Evolutionary conservation across 805 yeast genomes (phyloP), one percentile per base, ranked within the genome.

Genomic region (Barnettozyma sp.): DNA sequence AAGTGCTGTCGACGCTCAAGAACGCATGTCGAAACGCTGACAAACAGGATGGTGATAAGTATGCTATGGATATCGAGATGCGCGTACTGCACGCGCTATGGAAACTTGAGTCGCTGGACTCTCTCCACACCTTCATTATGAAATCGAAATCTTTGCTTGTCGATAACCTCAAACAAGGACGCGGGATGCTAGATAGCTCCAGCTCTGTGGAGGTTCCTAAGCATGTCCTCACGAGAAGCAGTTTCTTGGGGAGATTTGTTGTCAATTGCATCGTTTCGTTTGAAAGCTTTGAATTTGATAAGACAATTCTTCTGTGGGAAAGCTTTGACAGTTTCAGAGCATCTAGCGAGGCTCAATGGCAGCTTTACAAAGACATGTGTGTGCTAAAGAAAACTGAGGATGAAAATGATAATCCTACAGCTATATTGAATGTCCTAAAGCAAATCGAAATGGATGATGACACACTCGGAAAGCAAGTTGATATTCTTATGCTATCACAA

Each of bases 241-340:
- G 72, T 37, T 67, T 66, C 31, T 41, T 69, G 20, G 80, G 80
- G 0, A 52, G 59, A 10, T 73, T 72, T 46, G 68, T 71, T 2
- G 49, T 58, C 15, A 54, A 52, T 23, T 59, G 70, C 22, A 48
- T 65, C 0, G 51, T 60, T 2, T 60, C 71, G 11, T 63, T 65
- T 40, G 66, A 62, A 33, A 52, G 66, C 1, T 46, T 73, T 35
- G 68, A 64, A 30, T 73, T 73, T 45, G 75, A 71, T 29, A 72
- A 70, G 41, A 54, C 60, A 1, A 52, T 63, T 2, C 45, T 52
- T 11, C 48, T 73, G 9, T 73, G 73, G 73, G 47, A 47, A 13
- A 54, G 66, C 0, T 68, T 69, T 46, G 40, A 51, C 4, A 50
- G 52, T 7, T 68, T 63, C 40, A 54, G 72, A 41, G 43, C 44